These are phyloP conservation scores for Colletotrichum australisinense DNA, from an alignment of 2,329 filamentous ascomycete genomes.

Conservation along the genomic window DNA sequence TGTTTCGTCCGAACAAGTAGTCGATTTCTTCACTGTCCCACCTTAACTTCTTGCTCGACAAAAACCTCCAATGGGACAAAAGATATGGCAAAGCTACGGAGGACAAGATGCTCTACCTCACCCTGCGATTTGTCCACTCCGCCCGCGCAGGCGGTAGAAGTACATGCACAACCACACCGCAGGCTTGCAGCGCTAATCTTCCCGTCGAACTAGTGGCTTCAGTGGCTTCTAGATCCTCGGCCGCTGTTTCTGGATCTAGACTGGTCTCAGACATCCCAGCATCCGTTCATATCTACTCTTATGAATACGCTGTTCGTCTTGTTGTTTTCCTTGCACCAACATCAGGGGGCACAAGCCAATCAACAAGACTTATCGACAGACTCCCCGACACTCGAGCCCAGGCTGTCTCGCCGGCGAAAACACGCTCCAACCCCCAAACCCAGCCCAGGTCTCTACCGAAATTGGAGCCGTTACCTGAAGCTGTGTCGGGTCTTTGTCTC, in stretches of 20 bases:
- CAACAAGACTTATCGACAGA: not conserved
- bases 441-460: conserved; percentile 12
- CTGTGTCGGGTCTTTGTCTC: conserved; percentile 8
- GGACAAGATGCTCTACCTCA: not conserved
- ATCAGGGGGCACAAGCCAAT: conserved; percentile 3
- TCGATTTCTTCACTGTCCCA: conserved; percentile 22
- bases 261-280: conserved; percentile 25
- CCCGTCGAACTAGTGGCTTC: conserved; percentile 32
- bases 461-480: conserved; percentile 20
- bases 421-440: conserved; percentile 14
- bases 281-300: conserved; percentile 1
- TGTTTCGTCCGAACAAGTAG: not conserved
- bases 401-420: conserved; percentile 6
- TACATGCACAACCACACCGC: not conserved
- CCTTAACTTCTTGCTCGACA: too few species aligned
- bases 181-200: conserved; percentile 24
- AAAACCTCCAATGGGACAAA: not conserved
- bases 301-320: not conserved
- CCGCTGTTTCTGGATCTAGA: conserved; percentile 25
- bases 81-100: not conserved
- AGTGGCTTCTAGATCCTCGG: conserved; percentile 35
- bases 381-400: not conserved
- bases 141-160: not conserved
- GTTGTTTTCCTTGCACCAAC: conserved; percentile 3
- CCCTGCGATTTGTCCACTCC: not conserved